A percentile compares a stretch with the other conserved stretches of the same genome.
phyloP scores from a whole-genome alignment of 768 basidiomycete genomes.

The Calocera cornea region DNA sequence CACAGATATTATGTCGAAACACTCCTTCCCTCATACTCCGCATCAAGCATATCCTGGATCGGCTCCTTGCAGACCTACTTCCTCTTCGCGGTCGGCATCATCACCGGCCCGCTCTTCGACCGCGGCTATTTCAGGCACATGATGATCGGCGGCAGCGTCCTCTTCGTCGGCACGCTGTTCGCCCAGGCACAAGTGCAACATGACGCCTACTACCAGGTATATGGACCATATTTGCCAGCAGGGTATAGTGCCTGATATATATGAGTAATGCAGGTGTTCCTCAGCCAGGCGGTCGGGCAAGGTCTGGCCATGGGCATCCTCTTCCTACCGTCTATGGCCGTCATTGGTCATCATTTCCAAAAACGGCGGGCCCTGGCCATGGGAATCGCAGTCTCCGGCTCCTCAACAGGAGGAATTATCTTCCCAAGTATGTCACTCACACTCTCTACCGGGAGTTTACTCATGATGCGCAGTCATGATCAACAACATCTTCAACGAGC shows the following conservation, averaged over 20 bases:
- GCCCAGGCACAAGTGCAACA: conserved; percentile 36
- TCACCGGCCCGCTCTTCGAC: conserved; percentile 39
- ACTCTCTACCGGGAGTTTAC: conserved; percentile 14
- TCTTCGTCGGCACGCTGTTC: conserved; percentile 34
- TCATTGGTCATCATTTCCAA: conserved; percentile 43
- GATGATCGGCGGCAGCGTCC: conserved; percentile 32
- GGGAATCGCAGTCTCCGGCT: conserved; percentile 41
- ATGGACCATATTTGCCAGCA: not conserved
- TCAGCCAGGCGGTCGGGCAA: conserved; percentile 37
- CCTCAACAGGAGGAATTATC: conserved; percentile 44
- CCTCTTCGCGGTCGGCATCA: conserved; percentile 32
- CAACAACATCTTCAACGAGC: conserved; percentile 1
- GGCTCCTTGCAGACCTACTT: conserved; percentile 40
- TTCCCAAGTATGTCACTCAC: conserved; percentile 35
- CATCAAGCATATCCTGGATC: conserved; percentile 27
- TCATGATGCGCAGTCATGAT: conserved; percentile 7
- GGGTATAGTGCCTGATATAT: not conserved
- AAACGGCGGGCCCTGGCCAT: conserved; percentile 37
- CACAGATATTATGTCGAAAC: conserved; percentile 13
- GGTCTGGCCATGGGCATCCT: conserved; percentile 38
- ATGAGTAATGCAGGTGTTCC: conserved; percentile 31
- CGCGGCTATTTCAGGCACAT: conserved; percentile 37
- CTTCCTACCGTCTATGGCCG: conserved; percentile 36
- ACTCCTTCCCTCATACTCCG: conserved; percentile 24
- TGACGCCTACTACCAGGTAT: conserved; percentile 33